phyloP scores from a whole-genome alignment of 2,329 filamentous ascomycete species.

The Graphiopsis chlorocephala region DNA sequence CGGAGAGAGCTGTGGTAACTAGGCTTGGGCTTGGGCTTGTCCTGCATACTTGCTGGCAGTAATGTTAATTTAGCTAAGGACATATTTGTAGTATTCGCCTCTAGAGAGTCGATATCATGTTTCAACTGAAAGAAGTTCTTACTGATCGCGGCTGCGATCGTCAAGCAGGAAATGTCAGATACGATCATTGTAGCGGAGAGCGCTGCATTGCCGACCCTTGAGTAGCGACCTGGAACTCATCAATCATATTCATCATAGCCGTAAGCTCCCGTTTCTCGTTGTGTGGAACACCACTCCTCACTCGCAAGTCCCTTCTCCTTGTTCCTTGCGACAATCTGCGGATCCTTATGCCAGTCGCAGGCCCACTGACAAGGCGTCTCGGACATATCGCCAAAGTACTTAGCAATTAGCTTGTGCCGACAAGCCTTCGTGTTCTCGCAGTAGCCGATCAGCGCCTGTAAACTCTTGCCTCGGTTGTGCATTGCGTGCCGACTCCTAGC shows the following conservation, averaged over 20 bases:
- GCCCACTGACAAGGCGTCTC: conserved; percentile 43
- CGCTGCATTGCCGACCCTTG: not conserved
- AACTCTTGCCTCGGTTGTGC: conserved; percentile 41
- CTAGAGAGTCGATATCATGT: not conserved
- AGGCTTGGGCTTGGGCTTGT: not conserved
- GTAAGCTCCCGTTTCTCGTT: conserved; percentile 44
- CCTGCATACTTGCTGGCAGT: not conserved
- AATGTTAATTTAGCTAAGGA: not conserved
- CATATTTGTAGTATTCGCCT: not conserved
- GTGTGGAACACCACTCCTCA: conserved; percentile 51
- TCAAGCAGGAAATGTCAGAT: not conserved
- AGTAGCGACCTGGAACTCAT: conserved; percentile 10
- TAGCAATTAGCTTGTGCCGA: conserved; percentile 70
- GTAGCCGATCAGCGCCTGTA: conserved; percentile 66
- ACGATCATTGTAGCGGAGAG: not conserved
- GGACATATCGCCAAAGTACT: conserved; percentile 68
- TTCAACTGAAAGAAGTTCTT: not conserved
- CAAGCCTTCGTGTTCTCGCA: conserved; percentile 75
- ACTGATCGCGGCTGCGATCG: not conserved
- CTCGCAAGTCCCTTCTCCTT: conserved; percentile 46
- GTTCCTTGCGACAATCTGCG: conserved; percentile 38
- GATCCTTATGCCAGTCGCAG: conserved; percentile 50
- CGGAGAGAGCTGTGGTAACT: not conserved
- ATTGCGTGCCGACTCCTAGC: conserved; percentile 42
- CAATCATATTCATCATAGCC: conserved; percentile 34